Percentiles rank a stretch among this genome's conserved stretches.
These are phyloP conservation scores for Dictyophora rubrovolvata DNA, from an alignment of 768 basidiomycete species.

Conservation along the genomic window DNA sequence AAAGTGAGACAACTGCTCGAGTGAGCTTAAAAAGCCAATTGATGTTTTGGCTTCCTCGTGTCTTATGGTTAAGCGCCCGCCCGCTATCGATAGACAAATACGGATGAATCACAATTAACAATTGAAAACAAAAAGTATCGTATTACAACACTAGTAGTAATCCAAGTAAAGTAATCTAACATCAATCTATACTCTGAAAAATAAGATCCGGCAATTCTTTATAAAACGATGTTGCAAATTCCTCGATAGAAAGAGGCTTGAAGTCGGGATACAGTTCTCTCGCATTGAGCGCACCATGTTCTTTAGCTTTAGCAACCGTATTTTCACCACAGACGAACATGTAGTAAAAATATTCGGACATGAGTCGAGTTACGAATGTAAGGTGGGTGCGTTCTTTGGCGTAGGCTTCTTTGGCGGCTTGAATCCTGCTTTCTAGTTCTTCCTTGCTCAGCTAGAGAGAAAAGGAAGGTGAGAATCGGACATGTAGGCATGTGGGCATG, in stretches of 20 bases:
- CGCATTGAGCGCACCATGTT: constrained; percentile 21
- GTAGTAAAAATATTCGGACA: not conserved
- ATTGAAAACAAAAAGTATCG: too few species aligned
- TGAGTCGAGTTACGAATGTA: not conserved
- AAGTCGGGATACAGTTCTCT: constrained; percentile 23
- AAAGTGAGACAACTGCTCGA: not conserved
- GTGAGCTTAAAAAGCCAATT: not conserved
- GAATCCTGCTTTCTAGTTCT: not conserved
- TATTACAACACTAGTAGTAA: too few species aligned
- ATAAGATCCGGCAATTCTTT: not conserved
- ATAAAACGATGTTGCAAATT: constrained; percentile 19
- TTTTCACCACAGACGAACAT: constrained; percentile 17
- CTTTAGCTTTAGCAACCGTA: constrained; percentile 18
- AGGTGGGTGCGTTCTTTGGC: not conserved
- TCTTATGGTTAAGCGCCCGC: not conserved
- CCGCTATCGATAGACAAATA: too few species aligned
- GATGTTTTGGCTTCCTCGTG: not conserved
- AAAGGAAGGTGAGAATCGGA: too few species aligned
- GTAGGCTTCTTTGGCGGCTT: not conserved
- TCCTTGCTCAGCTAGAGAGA: too few species aligned
- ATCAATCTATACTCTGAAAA: not conserved
- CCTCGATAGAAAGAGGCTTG: constrained; percentile 12
- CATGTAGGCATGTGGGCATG: too few species aligned
- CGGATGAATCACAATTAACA: too few species aligned
- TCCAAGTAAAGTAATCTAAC: too few species aligned